A percentile compares a stretch with the other conserved stretches of the same genome.
phyloP scores from a whole-genome alignment of 2,329 filamentous ascomycete species.

The Colletotrichum sp. region DNA sequence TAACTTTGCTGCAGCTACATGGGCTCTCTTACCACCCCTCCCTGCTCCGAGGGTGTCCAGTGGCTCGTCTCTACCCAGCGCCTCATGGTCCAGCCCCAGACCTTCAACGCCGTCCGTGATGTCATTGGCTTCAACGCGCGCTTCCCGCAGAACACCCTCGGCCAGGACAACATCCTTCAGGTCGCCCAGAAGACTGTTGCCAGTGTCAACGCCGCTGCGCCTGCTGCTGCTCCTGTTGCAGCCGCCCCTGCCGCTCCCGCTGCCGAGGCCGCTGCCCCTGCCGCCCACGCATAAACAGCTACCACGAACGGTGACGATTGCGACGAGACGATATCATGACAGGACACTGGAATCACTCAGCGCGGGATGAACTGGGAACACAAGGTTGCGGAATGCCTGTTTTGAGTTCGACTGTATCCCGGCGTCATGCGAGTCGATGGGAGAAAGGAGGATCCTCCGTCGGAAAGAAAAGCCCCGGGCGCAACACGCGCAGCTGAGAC shows the following conservation, averaged over 20 bases:
- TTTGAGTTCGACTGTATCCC: conserved; percentile 1
- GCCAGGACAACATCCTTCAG: conserved; percentile 41
- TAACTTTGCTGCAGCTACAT: conserved; percentile 36
- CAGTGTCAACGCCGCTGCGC: background rate
- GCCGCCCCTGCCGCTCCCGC: background rate
- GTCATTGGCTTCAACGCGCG: conserved; percentile 55
- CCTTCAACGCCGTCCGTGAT: conserved; percentile 43
- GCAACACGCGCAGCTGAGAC: background rate
- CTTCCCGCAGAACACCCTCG: conserved; percentile 48
- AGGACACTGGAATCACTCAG: background rate
- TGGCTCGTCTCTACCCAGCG: conserved; percentile 54
- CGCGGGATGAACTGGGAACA: background rate
- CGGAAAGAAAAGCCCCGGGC: background rate
- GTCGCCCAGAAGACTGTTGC: conserved; percentile 11
- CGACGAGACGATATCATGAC: background rate
- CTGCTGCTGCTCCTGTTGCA: background rate
- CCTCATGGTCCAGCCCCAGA: conserved; percentile 39
- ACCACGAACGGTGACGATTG: background rate
- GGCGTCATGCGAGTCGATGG: background rate
- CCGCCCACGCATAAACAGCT: background rate
- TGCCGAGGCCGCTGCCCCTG: background rate
- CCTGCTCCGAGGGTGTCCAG: conserved; percentile 51
- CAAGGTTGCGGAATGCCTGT: background rate
- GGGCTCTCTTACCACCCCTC: conserved; percentile 55
- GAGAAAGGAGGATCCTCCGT: background rate